Evolutionary conservation across 164 flowering plant genomes (phyloP).

Genomic region (Vitis rupestris): DNA sequence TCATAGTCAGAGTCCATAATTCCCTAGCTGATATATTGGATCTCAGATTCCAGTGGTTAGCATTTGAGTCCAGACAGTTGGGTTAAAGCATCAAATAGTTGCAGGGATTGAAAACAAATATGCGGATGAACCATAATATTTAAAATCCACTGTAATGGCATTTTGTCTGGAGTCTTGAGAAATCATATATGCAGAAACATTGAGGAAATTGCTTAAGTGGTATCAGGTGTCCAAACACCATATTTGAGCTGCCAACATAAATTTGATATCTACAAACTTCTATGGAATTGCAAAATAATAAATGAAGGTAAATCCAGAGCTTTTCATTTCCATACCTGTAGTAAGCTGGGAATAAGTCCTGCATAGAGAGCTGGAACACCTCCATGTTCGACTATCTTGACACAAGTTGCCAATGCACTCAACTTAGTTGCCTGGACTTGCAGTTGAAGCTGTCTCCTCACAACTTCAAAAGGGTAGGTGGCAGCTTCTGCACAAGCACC

Average conservation of each 20-base stretch:
- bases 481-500: slow-evolving; percentile 98
- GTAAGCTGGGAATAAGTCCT: slow-evolving; percentile 83
- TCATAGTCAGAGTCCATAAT: no score
- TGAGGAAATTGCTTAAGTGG: no score
- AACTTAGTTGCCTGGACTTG: slow-evolving; percentile 70
- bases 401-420: slow-evolving; percentile 61
- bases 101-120: no score
- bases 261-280: background rate
- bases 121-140: no score
- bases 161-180: no score
- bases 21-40: no score
- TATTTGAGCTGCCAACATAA: background rate
- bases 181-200: no score
- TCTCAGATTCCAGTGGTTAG: no score
- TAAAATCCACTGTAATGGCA: no score
- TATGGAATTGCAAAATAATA: background rate
- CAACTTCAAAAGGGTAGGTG: slow-evolving; percentile 94
- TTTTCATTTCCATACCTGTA: slow-evolving; percentile 55
- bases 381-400: slow-evolving; percentile 71
- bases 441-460: slow-evolving; percentile 85
- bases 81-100: no score
- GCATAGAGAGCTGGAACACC: slow-evolving; percentile 90
- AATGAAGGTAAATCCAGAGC: background rate
- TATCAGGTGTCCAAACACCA: background rate
- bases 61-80: no score